Base-by-base conservation (phyloP, 2,329 filamentous ascomycete genomes). In the Lasiodiplodia hormozganensis region DNA sequence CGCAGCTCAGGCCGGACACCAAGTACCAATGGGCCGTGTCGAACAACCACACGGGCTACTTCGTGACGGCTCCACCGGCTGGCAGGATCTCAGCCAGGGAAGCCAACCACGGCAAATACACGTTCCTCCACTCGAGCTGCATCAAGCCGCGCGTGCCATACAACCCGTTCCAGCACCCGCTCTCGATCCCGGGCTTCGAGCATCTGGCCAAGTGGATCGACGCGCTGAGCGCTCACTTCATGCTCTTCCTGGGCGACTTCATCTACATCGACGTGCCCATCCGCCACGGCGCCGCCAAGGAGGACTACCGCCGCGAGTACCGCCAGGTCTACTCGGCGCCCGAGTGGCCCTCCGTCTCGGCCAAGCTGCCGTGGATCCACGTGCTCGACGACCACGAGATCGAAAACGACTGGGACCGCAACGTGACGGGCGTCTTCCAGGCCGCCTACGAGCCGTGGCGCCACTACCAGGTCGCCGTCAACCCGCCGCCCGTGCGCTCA, bases 351-450 rank as follows among this genome's bases (percentile, higher is more conserved):
- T 83, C 88, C 0, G 89, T 92, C 12, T 89, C 89, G 0, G 85
- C 91, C 72, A 90, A 93, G 67, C 83, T 98, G n/a, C 96, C 94
- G 74, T 99, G 96, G 96, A 93, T 98, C 54, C 96, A 99, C 76
- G 94, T 97, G 2, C 87, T 97, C 7, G 96, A 99, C 76, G 96
- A 99, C 77, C 96, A 99, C 75, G 96, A 99, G 77, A 97, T 99
- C 70, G 87, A 88, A 5, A 98, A 99, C 74, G 96, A 98, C 80
- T 98, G 94, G 94, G 89, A 91, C 69, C 85, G 87, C 21, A 96
- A 95, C 76, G 90, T 88, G 16, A 94, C 92, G 0, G 92, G 92
- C 6, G 87, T 97, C 0, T 97, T 95, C 76, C 80, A 86, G 2
- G 88, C 91, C 0, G 94, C 95, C 4, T 88, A 92, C 54, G 93